Percentiles rank a stretch among this genome's conserved stretches.
phyloP scores from a whole-genome alignment of 257 asterid genomes.

The Plectranthus barbatus region DNA sequence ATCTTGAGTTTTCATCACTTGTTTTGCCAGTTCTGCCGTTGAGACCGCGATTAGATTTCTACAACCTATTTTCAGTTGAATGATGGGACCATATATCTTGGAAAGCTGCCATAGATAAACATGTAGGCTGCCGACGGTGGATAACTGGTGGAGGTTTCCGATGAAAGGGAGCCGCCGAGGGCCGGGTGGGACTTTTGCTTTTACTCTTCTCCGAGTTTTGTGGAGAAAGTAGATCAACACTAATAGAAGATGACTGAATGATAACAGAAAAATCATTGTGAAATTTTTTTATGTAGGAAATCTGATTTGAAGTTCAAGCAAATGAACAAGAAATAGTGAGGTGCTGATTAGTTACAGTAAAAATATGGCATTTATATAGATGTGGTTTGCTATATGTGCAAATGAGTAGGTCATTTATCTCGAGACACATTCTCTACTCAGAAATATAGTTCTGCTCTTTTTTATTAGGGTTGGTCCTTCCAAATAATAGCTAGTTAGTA shows the following conservation, averaged over 20 bases:
- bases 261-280: neutral
- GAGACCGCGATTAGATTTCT: neutral
- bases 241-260: neutral
- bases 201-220: neutral
- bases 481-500: too few relatives aligned
- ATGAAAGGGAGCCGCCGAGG: conserved; percentile 15
- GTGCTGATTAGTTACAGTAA: too few relatives aligned
- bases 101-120: neutral
- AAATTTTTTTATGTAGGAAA: too few relatives aligned
- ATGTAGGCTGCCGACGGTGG: neutral
- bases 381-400: too few relatives aligned
- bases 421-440: too few relatives aligned
- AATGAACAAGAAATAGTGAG: too few relatives aligned
- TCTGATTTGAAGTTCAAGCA: too few relatives aligned
- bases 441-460: too few relatives aligned
- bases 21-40: neutral
- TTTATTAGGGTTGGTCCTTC: too few relatives aligned
- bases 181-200: neutral
- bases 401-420: too few relatives aligned
- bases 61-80: conserved; percentile 7
- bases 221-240: neutral
- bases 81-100: conserved; percentile 6
- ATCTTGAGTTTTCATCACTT: conserved; percentile 17
- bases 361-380: too few relatives aligned
- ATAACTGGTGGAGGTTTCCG: conserved; percentile 19